Evolutionary conservation across 2,329 filamentous ascomycete genomes (phyloP), one percentile per base, ranked within the genome.

Genomic region (Chalaropsis ovoidea): DNA sequence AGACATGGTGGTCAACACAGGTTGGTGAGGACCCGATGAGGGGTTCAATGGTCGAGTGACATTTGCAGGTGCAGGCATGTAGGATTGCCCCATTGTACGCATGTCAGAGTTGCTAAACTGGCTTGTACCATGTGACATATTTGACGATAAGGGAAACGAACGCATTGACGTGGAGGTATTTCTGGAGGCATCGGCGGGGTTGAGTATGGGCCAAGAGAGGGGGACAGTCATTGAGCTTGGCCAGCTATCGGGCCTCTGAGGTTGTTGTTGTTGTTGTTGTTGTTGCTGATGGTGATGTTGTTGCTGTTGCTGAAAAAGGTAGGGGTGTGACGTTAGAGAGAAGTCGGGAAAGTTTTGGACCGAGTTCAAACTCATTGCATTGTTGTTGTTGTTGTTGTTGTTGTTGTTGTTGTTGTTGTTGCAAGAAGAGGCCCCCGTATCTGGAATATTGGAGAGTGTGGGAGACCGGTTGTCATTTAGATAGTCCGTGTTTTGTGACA

Each of bases 41-140:
- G 27, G 15, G 27, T 58, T 58, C 27, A 31, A 11, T 58, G 52
- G 27, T 17, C 52, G 52, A 58, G 15, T 58, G 52, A 58, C 31
- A 22, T 19, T 35, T 58, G 52, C 17, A 58, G 31, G 52, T 35
- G 52, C 27, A 22, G 24, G 27, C 27, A 58, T 58, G 17, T 58
- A 58, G 7, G 52, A 17, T 39, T 58, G 52, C 7, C 27, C 52
- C 52, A 58, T 58, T 17, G 52, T 58, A 17, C 52, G 52, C 13
- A 58, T 35, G 27, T 58, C 24, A 35, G 52, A 58, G 24, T 58
- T 58, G 52, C n/a, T 58, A n/a, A 58, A 58, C 22, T 58, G 52
- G 17, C 52, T n/a, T 58, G 52, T 35, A 11, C 52, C 17, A 31
- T 58, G 52, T 58, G 52, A 35, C 52, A 58, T 13, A n/a, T 35